Conservation (phyloP, 352 stramenopile genomes). For the Globisporangium nagaii region DNA sequence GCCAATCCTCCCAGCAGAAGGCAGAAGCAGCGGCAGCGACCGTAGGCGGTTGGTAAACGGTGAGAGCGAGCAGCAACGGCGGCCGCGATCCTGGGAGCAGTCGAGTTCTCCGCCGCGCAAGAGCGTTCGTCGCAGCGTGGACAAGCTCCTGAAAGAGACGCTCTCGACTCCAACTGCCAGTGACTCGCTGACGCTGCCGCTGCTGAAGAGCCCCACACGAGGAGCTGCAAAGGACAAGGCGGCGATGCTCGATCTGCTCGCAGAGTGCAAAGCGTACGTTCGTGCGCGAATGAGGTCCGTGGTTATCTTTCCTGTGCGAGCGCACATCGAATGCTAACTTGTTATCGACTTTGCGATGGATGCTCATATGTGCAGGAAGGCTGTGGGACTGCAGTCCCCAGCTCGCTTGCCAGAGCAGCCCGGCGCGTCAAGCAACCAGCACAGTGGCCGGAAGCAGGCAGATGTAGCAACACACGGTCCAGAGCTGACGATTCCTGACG, state of each 20-base stretch:
- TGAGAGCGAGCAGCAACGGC: neutral
- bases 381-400: neutral
- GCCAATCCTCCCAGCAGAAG: conserved; percentile 6
- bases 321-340: neutral
- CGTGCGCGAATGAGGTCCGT: too few relatives aligned
- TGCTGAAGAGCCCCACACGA: conserved; percentile 17
- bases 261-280: conserved; percentile 41
- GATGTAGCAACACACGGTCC: neutral
- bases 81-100: conserved; percentile 1
- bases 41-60: neutral
- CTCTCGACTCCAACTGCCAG: neutral
- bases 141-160: neutral
- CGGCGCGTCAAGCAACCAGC: conserved; percentile 25
- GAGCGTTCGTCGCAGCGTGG: neutral
- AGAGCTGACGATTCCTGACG: conserved; percentile 28
- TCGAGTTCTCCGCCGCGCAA: conserved; percentile 4
- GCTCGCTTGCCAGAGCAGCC: neutral
- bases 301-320: too few relatives aligned
- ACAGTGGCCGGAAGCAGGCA: conserved; percentile 19
- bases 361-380: conserved; percentile 10
- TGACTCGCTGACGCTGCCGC: conserved; percentile 23
- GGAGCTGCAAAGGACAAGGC: conserved; percentile 21
- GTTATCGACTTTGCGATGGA: neutral
- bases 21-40: neutral
- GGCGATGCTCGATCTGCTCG: conserved; percentile 36